These are phyloP conservation scores for Madurella mycetomatis DNA, from an alignment of 2,329 filamentous ascomycete species.

Conservation along the genomic window DNA sequence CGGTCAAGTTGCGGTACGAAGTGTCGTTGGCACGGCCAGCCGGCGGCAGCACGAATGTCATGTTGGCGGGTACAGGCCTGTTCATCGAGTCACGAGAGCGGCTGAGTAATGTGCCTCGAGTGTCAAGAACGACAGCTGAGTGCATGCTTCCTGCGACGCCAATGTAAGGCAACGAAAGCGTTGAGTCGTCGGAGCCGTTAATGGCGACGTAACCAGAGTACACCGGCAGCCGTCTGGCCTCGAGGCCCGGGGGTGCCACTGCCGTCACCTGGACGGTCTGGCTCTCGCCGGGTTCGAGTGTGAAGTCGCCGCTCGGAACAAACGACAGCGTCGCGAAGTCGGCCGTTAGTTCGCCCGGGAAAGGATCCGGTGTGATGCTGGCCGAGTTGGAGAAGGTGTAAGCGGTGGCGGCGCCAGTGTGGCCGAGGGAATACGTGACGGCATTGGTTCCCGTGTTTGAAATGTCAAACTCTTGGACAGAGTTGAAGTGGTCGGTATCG, in stretches of 20 bases:
- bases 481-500: constrained; percentile 54
- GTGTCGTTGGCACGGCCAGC: constrained; percentile 34
- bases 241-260: constrained; percentile 36
- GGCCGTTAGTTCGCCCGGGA: constrained; percentile 43
- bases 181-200: constrained; percentile 39
- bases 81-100: constrained; percentile 21
- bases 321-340: constrained; percentile 42
- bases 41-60: constrained; percentile 40
- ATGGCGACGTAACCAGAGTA: constrained; percentile 47
- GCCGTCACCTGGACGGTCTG: constrained; percentile 44
- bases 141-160: constrained; percentile 39
- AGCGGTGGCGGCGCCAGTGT: constrained; percentile 48
- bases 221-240: constrained; percentile 40
- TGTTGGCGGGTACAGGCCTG: constrained; percentile 30
- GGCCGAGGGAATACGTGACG: constrained; percentile 49
- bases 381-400: constrained; percentile 44
- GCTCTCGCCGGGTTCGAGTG: constrained; percentile 39
- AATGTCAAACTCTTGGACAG: constrained; percentile 49
- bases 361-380: constrained; percentile 36
- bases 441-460: constrained; percentile 47
- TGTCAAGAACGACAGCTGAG: constrained; percentile 32
- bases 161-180: constrained; percentile 37
- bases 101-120: constrained; percentile 29
- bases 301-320: constrained; percentile 36
- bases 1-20: constrained; percentile 25